phyloP scores from a whole-genome alignment of 2,329 filamentous ascomycete genomes.

The Ustulina deusta region DNA sequence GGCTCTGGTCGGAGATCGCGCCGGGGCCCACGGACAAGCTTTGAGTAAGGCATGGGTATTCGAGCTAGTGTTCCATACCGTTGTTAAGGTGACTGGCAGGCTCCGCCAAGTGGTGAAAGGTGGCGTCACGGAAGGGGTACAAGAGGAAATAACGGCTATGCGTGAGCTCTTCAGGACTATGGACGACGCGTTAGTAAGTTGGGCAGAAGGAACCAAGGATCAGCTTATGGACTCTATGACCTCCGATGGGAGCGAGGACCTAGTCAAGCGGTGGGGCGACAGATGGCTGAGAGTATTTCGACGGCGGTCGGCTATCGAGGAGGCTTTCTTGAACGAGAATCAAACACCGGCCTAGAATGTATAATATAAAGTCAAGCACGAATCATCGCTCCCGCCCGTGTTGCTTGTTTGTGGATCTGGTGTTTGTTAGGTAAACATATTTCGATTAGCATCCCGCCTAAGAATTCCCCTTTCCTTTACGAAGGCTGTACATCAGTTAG shows the following conservation, averaged over 20 bases:
- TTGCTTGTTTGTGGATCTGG: background rate
- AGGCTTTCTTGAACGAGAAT: slow-evolving; percentile 62
- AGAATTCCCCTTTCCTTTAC: background rate
- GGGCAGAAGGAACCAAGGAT: slow-evolving; percentile 80
- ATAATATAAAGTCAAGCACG: slow-evolving; percentile 49
- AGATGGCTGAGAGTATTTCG: slow-evolving; percentile 89
- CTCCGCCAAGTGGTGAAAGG: slow-evolving; percentile 82
- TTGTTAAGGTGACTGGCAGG: slow-evolving; percentile 88
- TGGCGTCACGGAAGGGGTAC: slow-evolving; percentile 64
- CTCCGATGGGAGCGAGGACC: slow-evolving; percentile 68
- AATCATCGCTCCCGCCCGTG: slow-evolving; percentile 54
- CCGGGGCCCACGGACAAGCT: slow-evolving; percentile 68
- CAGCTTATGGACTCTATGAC: slow-evolving; percentile 73
- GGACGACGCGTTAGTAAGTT: slow-evolving; percentile 79
- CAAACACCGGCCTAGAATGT: slow-evolving; percentile 33
- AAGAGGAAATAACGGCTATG: slow-evolving; percentile 78
- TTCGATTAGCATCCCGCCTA: background rate
- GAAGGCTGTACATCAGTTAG: slow-evolving; percentile 27
- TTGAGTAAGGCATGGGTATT: slow-evolving; percentile 83
- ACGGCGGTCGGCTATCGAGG: slow-evolving; percentile 85
- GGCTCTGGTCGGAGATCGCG: slow-evolving; percentile 74
- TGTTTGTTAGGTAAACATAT: background rate
- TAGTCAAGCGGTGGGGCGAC: slow-evolving; percentile 83
- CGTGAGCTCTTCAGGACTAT: slow-evolving; percentile 83
- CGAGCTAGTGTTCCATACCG: slow-evolving; percentile 89